phyloP scores from a whole-genome alignment of 768 basidiomycete genomes.

The Trametes elegans region DNA sequence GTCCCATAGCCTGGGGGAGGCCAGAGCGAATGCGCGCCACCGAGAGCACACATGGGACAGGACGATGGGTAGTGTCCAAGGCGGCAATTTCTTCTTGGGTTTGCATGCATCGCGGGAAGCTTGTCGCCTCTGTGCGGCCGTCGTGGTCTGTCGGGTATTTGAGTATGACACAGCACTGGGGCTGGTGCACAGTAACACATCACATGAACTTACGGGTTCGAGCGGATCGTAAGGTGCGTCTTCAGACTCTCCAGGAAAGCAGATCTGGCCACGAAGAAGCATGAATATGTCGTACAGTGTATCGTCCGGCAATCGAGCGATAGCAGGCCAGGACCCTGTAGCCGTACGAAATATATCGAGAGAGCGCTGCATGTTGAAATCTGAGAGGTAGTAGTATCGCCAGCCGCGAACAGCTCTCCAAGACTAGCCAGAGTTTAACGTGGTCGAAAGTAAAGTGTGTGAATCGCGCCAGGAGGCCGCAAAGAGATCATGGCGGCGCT shows the following conservation, averaged over 20 bases:
- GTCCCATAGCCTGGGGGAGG: conserved; percentile 2
- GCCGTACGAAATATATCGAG: not conserved
- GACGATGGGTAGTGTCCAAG: not conserved
- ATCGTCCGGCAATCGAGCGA: not conserved
- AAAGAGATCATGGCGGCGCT: no score
- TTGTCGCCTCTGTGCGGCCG: no score
- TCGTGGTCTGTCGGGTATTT: no score
- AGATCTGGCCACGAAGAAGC: not conserved
- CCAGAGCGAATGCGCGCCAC: conserved; percentile 2
- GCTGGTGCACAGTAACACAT: no score
- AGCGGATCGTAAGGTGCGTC: not conserved
- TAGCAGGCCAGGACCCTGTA: not conserved
- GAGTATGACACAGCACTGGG: not conserved
- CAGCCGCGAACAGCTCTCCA: no score
- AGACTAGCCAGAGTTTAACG: no score
- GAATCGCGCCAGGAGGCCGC: no score
- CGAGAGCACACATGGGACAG: conserved; percentile 7
- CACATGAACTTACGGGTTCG: no score
- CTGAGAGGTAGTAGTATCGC: no score
- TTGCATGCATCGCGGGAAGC: not conserved
- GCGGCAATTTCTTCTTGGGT: not conserved
- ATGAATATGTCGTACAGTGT: not conserved
- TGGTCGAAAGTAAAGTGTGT: no score
- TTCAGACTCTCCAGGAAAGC: not conserved
- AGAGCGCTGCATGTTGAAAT: not conserved